These are phyloP conservation scores for Thelonectria rubi DNA, from an alignment of 2,329 filamentous ascomycete genomes.

Conservation along the genomic window DNA sequence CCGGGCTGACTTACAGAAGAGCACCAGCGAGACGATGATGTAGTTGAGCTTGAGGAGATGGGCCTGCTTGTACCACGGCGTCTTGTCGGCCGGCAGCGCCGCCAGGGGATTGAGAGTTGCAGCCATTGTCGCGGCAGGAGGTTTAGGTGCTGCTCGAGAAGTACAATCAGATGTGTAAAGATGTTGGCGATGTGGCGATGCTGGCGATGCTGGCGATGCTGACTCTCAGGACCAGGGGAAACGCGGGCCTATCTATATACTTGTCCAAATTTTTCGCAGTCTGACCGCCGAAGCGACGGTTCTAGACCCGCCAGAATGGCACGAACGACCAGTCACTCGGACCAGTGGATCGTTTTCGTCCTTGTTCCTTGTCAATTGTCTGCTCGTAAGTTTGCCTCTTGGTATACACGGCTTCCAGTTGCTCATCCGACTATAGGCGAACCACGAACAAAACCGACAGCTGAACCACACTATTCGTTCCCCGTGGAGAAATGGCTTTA, in stretches of 20 bases:
- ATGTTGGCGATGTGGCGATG: slow-evolving; percentile 1
- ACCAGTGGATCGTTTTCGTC: slow-evolving; percentile 7
- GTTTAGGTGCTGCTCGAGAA: no score
- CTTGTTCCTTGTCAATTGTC: not conserved
- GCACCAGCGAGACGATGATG: slow-evolving; percentile 27
- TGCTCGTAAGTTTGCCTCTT: slow-evolving; percentile 19
- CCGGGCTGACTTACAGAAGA: slow-evolving; percentile 25
- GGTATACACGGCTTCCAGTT: slow-evolving; percentile 1
- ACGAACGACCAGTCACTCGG: slow-evolving; percentile 1
- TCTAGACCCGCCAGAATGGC: slow-evolving; percentile 22
- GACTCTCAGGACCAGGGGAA: slow-evolving; percentile 6
- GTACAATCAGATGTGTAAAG: not conserved
- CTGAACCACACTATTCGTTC: slow-evolving; percentile 9
- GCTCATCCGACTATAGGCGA: slow-evolving; percentile 8
- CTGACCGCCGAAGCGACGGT: slow-evolving; percentile 6
- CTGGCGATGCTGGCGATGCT: not conserved
- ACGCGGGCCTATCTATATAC: slow-evolving; percentile 18
- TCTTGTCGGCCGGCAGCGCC: slow-evolving; percentile 8
- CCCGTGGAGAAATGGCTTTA: slow-evolving; percentile 25
- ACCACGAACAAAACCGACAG: not conserved
- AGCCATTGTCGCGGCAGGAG: slow-evolving; percentile 7
- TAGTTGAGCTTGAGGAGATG: slow-evolving; percentile 32
- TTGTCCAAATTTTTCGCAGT: not conserved
- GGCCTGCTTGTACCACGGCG: slow-evolving; percentile 28
- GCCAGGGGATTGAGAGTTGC: slow-evolving; percentile 8